phyloP scores from a whole-genome alignment of 176 grass and related monocot genomes.

The Luzula sylvatica region DNA sequence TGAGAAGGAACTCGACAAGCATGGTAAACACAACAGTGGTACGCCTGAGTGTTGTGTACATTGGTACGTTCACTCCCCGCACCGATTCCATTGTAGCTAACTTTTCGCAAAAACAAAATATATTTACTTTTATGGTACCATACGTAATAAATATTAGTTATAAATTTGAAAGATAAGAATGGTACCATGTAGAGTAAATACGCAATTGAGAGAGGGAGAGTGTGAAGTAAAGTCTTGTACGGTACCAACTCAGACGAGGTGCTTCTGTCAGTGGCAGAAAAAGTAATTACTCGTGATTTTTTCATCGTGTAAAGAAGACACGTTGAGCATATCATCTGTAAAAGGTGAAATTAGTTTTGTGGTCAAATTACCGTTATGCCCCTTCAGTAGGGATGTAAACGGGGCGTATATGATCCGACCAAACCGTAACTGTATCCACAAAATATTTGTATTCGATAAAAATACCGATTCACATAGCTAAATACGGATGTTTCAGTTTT shows the following conservation, averaged over 20 bases:
- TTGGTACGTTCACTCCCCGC: conserved; percentile 97
- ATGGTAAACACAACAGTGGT: conserved; percentile 98
- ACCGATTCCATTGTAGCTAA: conserved; percentile 96
- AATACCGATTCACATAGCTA: background rate
- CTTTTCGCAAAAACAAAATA: conserved; percentile 43
- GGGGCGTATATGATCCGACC: no score
- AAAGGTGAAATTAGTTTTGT: conserved; percentile 4
- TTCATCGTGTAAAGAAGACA: conserved; percentile 83
- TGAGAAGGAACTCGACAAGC: conserved; percentile 90
- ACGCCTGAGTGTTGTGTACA: conserved; percentile 96
- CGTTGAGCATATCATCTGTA: conserved; percentile 81
- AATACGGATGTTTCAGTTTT: background rate
- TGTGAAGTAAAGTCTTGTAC: conserved; percentile 58
- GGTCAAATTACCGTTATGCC: background rate
- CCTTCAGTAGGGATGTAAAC: background rate
- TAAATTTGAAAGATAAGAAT: no score
- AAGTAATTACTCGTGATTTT: conserved; percentile 70
- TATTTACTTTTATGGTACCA: no score
- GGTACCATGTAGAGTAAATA: conserved; percentile 99
- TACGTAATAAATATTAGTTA: no score
- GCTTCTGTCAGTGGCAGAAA: conserved; percentile 53
- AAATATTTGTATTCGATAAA: background rate
- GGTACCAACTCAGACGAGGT: conserved; percentile 61
- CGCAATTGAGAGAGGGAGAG: conserved; percentile 80
- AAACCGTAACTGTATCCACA: no score